Base-by-base conservation (phyloP, 805 yeast genomes). In the Metschnikowia cerradonensis region DNA sequence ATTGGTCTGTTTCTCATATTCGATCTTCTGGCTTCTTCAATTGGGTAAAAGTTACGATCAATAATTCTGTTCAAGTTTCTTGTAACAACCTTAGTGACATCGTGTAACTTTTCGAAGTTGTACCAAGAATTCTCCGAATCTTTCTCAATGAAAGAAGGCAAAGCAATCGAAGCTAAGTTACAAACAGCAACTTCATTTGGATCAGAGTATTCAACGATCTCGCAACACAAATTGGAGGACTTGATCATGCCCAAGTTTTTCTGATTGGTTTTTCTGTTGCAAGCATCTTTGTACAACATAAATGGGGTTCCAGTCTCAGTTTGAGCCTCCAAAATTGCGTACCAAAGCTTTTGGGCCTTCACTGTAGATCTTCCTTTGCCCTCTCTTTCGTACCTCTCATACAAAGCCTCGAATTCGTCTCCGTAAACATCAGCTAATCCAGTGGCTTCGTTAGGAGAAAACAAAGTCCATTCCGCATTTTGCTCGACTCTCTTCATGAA, bases 221-320 rank as follows among this genome's bases (percentile, higher is more conserved):
- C 85, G 65, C 84, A 79, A 65, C 85, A 80, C 67, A 80, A 76
- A 65, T 80, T 80, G 37, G 84, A 80, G 6, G 84, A 79, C 63
- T 80, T 80, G 64, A 80, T 80, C 38, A 74, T 66, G 60, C 85
- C 85, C 64, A 80, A 71, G 65, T 80, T 80, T 75, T 79, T 75
- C 66, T 80, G 85, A 68, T 80, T 80, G 49, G 83, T 70, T 67
- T 80, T 80, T 57, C 66, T 59, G 68, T 80, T 80, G 67, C 84
- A 80, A 13, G 84, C 81, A 67, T 80, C 85, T 66, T 80, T 80
- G 70, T 80, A 80, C 59, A 80, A 70, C 84, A 80, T 79, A 70
- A 80, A 80, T 41, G 85, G 85, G 45, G 83, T 79, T 63, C 85
- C 85, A 33, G 85, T 80, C 67, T 80, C 85, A 44, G 84, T 80